A percentile compares a stretch with the other conserved stretches of the same genome.
phyloP scores from a whole-genome alignment of 1,284 basidiomycete species.

The Neonothopanus nambi region DNA sequence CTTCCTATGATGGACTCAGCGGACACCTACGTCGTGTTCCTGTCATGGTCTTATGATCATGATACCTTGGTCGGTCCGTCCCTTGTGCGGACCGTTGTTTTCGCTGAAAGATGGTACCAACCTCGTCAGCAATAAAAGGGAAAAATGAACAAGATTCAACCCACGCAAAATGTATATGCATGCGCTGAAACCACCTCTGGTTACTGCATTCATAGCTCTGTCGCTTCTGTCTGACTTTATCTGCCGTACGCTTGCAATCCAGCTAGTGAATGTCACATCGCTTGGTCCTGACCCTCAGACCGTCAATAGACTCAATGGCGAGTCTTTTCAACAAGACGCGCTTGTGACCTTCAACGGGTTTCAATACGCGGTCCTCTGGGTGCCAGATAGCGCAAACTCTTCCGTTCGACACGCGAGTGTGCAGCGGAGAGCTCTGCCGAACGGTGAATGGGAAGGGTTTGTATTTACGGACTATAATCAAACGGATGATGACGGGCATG shows the following conservation, averaged over 20 bases:
- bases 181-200: too few relatives aligned
- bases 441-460: slow-evolving; percentile 35
- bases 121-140: too few relatives aligned
- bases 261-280: slow-evolving; percentile 26
- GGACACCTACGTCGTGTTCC: too few relatives aligned
- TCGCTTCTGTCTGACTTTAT: background rate
- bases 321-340: slow-evolving; percentile 44
- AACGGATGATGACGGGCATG: slow-evolving; percentile 43
- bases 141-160: too few relatives aligned
- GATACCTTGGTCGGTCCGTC: too few relatives aligned
- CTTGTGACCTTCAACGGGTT: slow-evolving; percentile 40
- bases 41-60: too few relatives aligned
- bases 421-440: slow-evolving; percentile 23
- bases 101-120: too few relatives aligned
- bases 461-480: slow-evolving; percentile 41
- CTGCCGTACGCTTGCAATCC: slow-evolving; percentile 8
- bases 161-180: too few relatives aligned
- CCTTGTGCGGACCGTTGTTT: too few relatives aligned
- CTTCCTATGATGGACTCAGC: too few relatives aligned
- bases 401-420: slow-evolving; percentile 37
- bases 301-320: slow-evolving; percentile 43
- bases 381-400: slow-evolving; percentile 28
- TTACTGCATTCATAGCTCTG: too few relatives aligned
- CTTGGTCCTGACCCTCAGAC: slow-evolving; percentile 39
- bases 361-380: slow-evolving; percentile 43